phyloP scores from a whole-genome alignment of 2,329 filamentous ascomycete species.

The Stromatinia cepivora region DNA sequence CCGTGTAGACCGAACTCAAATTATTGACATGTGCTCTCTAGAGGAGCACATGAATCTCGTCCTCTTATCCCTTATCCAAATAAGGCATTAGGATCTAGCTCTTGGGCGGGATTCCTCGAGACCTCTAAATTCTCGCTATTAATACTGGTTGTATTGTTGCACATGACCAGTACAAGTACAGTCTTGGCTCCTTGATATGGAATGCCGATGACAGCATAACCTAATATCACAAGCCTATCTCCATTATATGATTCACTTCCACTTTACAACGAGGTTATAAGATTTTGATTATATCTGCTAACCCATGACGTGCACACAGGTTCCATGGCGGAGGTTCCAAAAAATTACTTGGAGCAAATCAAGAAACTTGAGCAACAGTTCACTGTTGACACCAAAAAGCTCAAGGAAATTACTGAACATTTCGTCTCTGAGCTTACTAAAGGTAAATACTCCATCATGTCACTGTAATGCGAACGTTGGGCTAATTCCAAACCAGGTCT shows the following conservation, averaged over 20 bases:
- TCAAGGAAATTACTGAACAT: conserved; percentile 88
- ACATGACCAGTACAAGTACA: not conserved
- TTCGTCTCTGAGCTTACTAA: conserved; percentile 87
- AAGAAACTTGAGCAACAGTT: conserved; percentile 81
- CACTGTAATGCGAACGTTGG: not conserved
- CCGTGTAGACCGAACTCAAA: conserved; percentile 5
- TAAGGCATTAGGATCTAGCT: not conserved
- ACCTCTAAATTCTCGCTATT: not conserved
- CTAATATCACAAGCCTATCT: not conserved
- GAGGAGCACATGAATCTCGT: not conserved
- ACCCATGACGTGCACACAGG: conserved; percentile 51
- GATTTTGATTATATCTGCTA: conserved; percentile 23
- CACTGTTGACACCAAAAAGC: conserved; percentile 71
- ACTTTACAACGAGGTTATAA: conserved; percentile 10
- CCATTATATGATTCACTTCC: not conserved
- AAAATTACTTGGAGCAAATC: conserved; percentile 79
- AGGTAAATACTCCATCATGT: conserved; percentile 51
- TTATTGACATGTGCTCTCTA: not conserved
- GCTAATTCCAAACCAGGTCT: conserved; percentile 58
- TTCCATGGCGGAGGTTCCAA: conserved; percentile 87
- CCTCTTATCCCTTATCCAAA: not conserved
- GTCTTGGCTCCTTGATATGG: not conserved
- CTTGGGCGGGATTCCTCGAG: not conserved
- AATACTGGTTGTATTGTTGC: not conserved
- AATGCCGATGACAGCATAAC: not conserved